Evolutionary conservation across 768 basidiomycete genomes (phyloP), one percentile per base, ranked within the genome.

Genomic region (Suillus placidus): DNA sequence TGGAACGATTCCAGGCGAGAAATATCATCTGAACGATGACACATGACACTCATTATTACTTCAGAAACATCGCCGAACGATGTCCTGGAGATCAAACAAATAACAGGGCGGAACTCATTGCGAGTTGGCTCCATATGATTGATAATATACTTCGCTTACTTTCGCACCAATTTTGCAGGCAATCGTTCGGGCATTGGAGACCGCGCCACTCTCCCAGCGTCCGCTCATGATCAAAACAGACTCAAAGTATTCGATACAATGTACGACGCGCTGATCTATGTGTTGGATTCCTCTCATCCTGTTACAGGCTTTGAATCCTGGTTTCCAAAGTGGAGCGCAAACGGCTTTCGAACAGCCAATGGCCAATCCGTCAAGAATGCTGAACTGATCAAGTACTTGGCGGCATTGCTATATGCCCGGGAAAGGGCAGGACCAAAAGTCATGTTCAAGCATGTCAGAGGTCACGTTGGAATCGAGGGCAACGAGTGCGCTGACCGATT

Each of bases 71-170:
- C 3, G 83, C 88, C 2, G 94, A 96, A 74, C 82, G 92, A 42
- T 93, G 91, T 75, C 92, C 92, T 4, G 93, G 93, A 4, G 83
- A 80, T 63, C 93, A 94, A 72, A 94, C 93, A 2, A 95, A 95
- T 73, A 94, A 95, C 66, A 80, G 94, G 35, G 95, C 94, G 13
- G 95, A 97, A 74, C 82, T 97, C 38, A 87, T 95, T 63, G 95
- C 93, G 14, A 64, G 77, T 52, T 45, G 30, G 7, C 43, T 34
- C 35, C 42, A 30, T 64, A 20, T 49, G 65, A 40, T 26, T n/a
- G 47, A 55, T 26, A 45, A 40, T n/a, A 51, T 37, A 26, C 60
- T 49, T 4, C 3, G 66, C 16, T 64, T 40, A 14, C 63, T 49
- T 34, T 40, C 62, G 14, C 26, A 61, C 55, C 51, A 8, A 35